phyloP scores from a whole-genome alignment of 345 rosid species.

The Acer campestre region DNA sequence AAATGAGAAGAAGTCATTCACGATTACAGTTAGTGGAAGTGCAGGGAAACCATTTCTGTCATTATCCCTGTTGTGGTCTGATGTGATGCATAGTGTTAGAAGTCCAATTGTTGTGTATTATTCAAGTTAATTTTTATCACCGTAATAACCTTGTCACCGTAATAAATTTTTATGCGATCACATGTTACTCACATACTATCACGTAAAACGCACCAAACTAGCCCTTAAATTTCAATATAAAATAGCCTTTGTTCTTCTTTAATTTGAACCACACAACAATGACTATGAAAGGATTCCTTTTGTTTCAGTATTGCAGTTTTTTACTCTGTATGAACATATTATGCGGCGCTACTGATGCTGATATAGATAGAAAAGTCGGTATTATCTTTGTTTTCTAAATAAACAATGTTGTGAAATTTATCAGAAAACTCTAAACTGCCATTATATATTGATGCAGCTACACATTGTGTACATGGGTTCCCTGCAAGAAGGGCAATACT shows the following conservation, averaged over 20 bases:
- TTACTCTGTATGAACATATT: not conserved
- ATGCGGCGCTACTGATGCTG: not conserved
- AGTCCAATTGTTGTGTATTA: constrained; percentile 36
- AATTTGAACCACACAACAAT: not conserved
- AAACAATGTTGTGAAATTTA: not conserved
- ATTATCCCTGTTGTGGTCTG: constrained; percentile 32
- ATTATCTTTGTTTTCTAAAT: not conserved
- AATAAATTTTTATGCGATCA: too few relatives aligned
- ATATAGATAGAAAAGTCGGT: constrained; percentile 1
- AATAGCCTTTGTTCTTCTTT: not conserved
- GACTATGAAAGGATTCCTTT: not conserved
- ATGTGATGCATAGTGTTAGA: constrained; percentile 34
- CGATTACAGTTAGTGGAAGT: constrained; percentile 28
- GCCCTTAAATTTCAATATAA: not conserved
- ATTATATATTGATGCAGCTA: constrained; percentile 12
- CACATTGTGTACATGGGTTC: constrained; percentile 53
- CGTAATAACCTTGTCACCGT: too few relatives aligned
- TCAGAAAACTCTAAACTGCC: too few relatives aligned
- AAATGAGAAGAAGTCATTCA: constrained; percentile 44
- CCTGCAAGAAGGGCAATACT: constrained; percentile 27
- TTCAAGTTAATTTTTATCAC: too few relatives aligned
- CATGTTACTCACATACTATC: too few relatives aligned
- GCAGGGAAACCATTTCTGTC: constrained; percentile 6
- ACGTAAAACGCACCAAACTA: too few relatives aligned
- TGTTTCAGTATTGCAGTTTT: not conserved